These are phyloP conservation scores for Lenwebbia sp. DNA, from an alignment of 345 rosid genomes.

Conservation along the genomic window DNA sequence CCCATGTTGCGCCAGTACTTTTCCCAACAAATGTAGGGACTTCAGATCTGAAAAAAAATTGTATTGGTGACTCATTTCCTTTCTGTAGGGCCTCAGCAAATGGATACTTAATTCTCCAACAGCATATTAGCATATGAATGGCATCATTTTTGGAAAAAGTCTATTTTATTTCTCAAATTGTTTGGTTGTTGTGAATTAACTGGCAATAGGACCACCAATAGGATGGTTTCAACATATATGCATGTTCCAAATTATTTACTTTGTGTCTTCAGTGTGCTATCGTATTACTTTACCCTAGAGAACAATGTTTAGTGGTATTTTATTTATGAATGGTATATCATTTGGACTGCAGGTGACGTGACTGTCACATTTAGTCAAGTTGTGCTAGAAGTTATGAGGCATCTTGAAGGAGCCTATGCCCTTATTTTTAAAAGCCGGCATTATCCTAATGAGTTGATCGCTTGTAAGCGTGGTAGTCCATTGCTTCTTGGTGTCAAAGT, in stretches of 20 bases:
- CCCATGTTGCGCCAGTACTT: neutral
- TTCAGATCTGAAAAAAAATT: neutral
- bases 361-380: constrained; percentile 77
- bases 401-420: constrained; percentile 98
- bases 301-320: neutral
- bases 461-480: constrained; percentile 97
- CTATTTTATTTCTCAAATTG: neutral
- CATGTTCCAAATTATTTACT: neutral
- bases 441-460: constrained; percentile 90
- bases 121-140: neutral
- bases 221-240: neutral
- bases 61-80: neutral
- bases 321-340: neutral
- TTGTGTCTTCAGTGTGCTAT: neutral
- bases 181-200: neutral
- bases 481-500: constrained; percentile 91
- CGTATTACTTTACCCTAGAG: neutral
- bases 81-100: neutral
- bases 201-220: neutral
- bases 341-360: constrained; percentile 45
- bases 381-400: constrained; percentile 92
- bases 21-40: neutral
- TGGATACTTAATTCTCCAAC: neutral
- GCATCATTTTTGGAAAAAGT: neutral
- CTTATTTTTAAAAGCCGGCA: constrained; percentile 87